These are phyloP conservation scores for Penicillium sp. DNA, from an alignment of 2,329 filamentous ascomycete genomes.

Conservation along the genomic window DNA sequence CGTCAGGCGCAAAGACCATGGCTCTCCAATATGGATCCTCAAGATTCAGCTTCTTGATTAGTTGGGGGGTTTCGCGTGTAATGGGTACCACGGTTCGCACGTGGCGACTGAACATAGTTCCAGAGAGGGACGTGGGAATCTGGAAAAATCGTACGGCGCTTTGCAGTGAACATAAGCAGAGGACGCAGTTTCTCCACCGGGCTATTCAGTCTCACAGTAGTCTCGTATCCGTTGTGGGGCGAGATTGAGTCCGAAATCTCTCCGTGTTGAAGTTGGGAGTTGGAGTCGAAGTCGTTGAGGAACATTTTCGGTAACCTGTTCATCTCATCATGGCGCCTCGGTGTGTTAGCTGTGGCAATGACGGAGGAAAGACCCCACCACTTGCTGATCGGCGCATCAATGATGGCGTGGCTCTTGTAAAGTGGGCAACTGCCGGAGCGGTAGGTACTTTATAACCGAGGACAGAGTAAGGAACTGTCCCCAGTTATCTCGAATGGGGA, in stretches of 20 bases:
- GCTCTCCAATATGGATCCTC: not conserved
- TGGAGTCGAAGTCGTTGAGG: not conserved
- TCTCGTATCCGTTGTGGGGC: not conserved
- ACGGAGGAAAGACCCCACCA: constrained; percentile 2
- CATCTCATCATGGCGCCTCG: not conserved
- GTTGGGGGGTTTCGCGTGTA: not conserved
- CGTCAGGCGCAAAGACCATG: not conserved
- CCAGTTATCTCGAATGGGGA: not conserved
- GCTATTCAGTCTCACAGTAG: not conserved
- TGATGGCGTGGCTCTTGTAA: not conserved
- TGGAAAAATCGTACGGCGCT: not conserved
- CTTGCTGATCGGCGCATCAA: not conserved
- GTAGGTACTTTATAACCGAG: not conserved
- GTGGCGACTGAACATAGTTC: constrained; percentile 7
- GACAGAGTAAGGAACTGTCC: not conserved
- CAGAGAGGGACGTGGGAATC: not conserved
- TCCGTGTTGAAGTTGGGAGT: not conserved
- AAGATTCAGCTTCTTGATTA: not conserved
- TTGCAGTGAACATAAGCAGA: not conserved
- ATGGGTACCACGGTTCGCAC: constrained; percentile 14
- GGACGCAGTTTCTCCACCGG: constrained; percentile 4
- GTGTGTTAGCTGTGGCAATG: constrained; percentile 5
- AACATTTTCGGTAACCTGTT: not conserved
- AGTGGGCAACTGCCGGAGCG: not conserved
- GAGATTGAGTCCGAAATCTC: not conserved